Percentiles rank a stretch among this genome's conserved stretches.
phyloP scores from a whole-genome alignment of 1,139 yeast species.

The Hanseniaspora uvarum region DNA sequence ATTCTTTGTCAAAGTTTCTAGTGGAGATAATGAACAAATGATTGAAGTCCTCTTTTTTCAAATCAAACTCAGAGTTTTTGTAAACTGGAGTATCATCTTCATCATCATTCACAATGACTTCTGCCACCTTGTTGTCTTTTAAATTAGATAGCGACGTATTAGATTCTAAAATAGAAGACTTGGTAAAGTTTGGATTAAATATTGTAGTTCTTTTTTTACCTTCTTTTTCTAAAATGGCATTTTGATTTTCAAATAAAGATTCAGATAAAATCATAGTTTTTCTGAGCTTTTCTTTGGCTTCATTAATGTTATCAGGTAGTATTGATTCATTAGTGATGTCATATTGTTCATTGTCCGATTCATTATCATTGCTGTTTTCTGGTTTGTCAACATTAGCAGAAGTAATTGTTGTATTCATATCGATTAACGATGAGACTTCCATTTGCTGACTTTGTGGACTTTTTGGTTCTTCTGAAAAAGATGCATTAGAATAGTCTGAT shows the following conservation, averaged over 20 bases:
- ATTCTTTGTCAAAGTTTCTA: slow-evolving; percentile 65
- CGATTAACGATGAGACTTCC: background rate
- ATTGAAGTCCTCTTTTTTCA: slow-evolving; percentile 28
- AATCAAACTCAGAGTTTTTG: slow-evolving; percentile 21
- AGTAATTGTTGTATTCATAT: background rate
- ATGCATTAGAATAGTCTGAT: background rate
- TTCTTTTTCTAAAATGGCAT: slow-evolving; percentile 7
- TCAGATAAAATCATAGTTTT: slow-evolving; percentile 13
- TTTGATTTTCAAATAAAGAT: slow-evolving; percentile 9
- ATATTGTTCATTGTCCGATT: background rate
- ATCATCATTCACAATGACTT: background rate
- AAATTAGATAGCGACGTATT: background rate
- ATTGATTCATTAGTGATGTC: slow-evolving; percentile 1
- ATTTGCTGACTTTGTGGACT: background rate
- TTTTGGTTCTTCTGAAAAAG: background rate
- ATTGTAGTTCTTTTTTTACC: slow-evolving; percentile 6
- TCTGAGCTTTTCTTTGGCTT: slow-evolving; percentile 10
- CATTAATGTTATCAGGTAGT: background rate
- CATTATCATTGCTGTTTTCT: background rate
- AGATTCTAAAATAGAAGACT: slow-evolving; percentile 2
- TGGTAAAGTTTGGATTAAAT: background rate
- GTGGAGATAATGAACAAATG: slow-evolving; percentile 43
- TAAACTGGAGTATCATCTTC: background rate
- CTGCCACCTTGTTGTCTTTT: background rate
- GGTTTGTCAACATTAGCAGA: background rate